Evolutionary conservation across 1,284 basidiomycete genomes (phyloP), one percentile per base, ranked within the genome.

Genomic region (Vanrija humicola): DNA sequence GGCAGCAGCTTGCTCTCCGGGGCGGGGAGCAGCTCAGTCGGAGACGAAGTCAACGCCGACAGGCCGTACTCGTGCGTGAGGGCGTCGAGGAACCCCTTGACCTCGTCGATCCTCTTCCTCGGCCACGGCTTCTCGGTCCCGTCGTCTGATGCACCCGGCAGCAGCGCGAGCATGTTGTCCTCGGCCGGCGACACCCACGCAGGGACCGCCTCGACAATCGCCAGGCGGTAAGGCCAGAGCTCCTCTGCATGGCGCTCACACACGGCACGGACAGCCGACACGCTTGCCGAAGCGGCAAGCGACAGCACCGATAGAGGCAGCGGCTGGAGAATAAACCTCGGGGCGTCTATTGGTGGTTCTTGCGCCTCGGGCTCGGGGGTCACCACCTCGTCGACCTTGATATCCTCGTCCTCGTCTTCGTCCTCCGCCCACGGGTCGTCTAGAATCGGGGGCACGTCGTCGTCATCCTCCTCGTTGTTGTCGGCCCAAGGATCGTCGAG

Each of bases 401-500:
- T n/a, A 1, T 38, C 12, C 10, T 44, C 40, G 29, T 26, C 21
- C 4, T 52, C 51, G 12, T 28, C 44, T 1, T 67, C 46, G 38
- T 61, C 53, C 63, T 61, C 42, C 55, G 72, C 67, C 61, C 69
- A 69, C 8, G 66, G 62, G 44, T 66, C 66, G 38, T 67, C 65
- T 3, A 69, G 45, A 2, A 61, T 48, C 14, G 60, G 42, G 19
- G 56, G 44, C 19, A 48, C 49, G 8, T 49, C 46, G 12, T 48
- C 49, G 42, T 46, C 52, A 1, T 48, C 49, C 5, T 40, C 50
- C 4, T n/a, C 21, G 3, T 23, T 38, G 23, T 21, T 26, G 4
- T 86, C 83, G 25, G 79, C 85, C 88, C 88, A 92, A 10, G 89
- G 88, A 72, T 92, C 89, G 65, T 90, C 75, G 28, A 69, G 47